A percentile compares a stretch with the other conserved stretches of the same genome.
Evolutionary conservation across 1,284 basidiomycete genomes (phyloP).

Genomic region (Golubevia sp.): DNA sequence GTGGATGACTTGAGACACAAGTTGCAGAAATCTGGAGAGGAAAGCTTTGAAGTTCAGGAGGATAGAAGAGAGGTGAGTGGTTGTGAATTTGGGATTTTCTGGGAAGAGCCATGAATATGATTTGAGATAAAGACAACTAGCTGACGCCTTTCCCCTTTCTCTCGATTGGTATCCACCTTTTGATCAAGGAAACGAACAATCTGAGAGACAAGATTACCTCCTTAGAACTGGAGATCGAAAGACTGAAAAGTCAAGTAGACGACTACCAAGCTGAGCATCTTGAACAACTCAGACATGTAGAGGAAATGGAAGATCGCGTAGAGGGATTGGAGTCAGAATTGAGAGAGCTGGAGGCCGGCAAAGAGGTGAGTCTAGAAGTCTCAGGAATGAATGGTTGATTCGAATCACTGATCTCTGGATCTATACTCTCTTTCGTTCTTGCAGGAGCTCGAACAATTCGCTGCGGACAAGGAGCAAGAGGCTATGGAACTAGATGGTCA

Average conservation of each 20-base stretch:
- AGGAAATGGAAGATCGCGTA: slow-evolving; percentile 31
- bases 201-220: slow-evolving; percentile 45
- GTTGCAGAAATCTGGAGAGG: slow-evolving; percentile 66
- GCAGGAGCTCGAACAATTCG: no score
- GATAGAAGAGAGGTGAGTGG: slow-evolving; percentile 1
- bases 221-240: slow-evolving; percentile 44
- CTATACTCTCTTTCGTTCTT: background rate
- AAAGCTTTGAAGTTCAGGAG: slow-evolving; percentile 18
- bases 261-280: slow-evolving; percentile 35
- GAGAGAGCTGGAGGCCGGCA: slow-evolving; percentile 28
- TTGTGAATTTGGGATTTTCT: background rate
- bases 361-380: slow-evolving; percentile 5
- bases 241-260: slow-evolving; percentile 46
- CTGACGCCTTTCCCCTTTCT: background rate
- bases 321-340: background rate
- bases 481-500: slow-evolving; percentile 63
- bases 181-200: slow-evolving; percentile 13
- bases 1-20: background rate
- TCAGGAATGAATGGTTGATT: background rate
- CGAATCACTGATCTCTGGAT: background rate
- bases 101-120: background rate
- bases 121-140: background rate
- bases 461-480: slow-evolving; percentile 63
- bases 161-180: background rate
- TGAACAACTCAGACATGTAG: slow-evolving; percentile 25